Percentiles rank a stretch among this genome's conserved stretches.
phyloP scores from a whole-genome alignment of 1,284 basidiomycete genomes.

The Cutaneotrichosporon sp. region DNA sequence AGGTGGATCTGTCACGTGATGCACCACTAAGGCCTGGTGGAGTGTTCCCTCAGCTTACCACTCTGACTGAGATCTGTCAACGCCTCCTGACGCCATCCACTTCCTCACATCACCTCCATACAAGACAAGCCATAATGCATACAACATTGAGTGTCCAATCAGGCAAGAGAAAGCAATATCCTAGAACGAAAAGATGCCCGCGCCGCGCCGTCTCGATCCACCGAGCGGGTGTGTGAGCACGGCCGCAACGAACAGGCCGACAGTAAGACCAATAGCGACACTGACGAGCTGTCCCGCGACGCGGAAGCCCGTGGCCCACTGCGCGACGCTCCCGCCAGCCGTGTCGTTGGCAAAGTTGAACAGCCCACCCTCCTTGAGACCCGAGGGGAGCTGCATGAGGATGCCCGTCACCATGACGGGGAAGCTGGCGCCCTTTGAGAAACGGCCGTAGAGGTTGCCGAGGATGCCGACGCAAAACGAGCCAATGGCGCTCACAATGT shows the following conservation, averaged over 20 bases:
- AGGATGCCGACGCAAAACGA: constrained; percentile 78
- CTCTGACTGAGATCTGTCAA: no score
- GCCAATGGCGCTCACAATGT: constrained; percentile 72
- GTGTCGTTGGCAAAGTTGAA: constrained; percentile 56
- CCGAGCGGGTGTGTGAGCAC: constrained; percentile 56
- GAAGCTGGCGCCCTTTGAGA: constrained; percentile 43
- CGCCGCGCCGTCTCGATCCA: constrained; percentile 52
- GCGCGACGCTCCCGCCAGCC: constrained; percentile 19
- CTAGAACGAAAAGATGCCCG: constrained; percentile 54
- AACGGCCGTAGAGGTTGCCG: constrained; percentile 75
- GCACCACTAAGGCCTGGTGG: no score
- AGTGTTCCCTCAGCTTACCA: no score
- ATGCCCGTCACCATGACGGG: constrained; percentile 64
- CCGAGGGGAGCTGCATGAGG: constrained; percentile 80
- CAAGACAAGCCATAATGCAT: no score
- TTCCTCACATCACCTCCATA: no score
- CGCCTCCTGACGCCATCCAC: no score
- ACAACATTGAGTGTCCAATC: no score
- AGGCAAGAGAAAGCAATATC: no score
- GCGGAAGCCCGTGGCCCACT: constrained; percentile 55
- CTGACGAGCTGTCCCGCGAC: constrained; percentile 54
- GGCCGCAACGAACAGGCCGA: constrained; percentile 64
- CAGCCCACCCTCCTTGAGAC: constrained; percentile 60
- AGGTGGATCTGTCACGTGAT: no score
- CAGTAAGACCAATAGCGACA: constrained; percentile 57